Conservation (phyloP, 305 asterid genomes). For the Plantago lanceolata region DNA sequence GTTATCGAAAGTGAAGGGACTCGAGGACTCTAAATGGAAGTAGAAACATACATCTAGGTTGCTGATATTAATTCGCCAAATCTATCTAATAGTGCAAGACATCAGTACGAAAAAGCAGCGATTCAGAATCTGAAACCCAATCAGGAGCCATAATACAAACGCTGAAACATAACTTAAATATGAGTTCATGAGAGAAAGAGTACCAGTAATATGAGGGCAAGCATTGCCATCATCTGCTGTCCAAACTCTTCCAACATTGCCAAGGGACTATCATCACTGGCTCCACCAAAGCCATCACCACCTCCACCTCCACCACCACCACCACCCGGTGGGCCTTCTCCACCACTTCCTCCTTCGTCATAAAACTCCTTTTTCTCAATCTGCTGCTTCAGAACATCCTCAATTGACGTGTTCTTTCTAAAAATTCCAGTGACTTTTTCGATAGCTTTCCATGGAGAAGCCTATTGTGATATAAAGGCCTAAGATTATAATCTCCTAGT, state of each 20-base stretch:
- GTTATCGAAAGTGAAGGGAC: too few relatives aligned
- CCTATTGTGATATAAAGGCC: constrained; percentile 29
- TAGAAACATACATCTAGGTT: too few relatives aligned
- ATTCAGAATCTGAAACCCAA: background rate
- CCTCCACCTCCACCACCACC: constrained; percentile 36
- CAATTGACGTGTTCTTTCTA: constrained; percentile 45
- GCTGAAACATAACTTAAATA: background rate
- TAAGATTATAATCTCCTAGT: constrained; percentile 5
- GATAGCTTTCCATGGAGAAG: constrained; percentile 54
- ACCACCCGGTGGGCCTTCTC: constrained; percentile 44
- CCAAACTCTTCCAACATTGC: constrained; percentile 45
- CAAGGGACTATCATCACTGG: constrained; percentile 32
- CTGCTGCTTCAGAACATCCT: constrained; percentile 64
- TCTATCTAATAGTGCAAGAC: too few relatives aligned
- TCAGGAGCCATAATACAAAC: background rate
- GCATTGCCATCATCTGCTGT: constrained; percentile 50
- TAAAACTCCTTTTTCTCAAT: constrained; percentile 63
- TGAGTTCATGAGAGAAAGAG: constrained; percentile 12
- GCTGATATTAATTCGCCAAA: too few relatives aligned
- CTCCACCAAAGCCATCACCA: constrained; percentile 37
- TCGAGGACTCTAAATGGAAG: too few relatives aligned
- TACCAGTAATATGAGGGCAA: constrained; percentile 67
- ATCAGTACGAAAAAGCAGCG: too few relatives aligned
- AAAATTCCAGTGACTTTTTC: constrained; percentile 47
- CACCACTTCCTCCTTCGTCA: constrained; percentile 55